Percentiles rank a stretch among this genome's conserved stretches.
These are phyloP conservation scores for Phytophthora quininea DNA, from an alignment of 352 stramenopile genomes.

Conservation along the genomic window DNA sequence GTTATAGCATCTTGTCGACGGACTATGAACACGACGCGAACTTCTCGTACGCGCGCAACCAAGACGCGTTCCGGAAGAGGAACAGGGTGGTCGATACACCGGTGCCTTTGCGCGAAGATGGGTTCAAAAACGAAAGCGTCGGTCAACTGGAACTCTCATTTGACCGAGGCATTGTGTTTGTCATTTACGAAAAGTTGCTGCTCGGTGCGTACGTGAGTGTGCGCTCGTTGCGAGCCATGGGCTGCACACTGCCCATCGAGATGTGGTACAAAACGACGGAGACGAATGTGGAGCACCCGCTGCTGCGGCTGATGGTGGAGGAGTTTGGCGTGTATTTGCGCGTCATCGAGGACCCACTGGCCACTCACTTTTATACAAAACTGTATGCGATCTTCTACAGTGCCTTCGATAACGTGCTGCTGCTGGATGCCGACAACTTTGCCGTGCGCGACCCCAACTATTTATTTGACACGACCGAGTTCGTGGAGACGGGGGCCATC, in stretches of 20 bases:
- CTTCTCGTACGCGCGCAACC: constrained; percentile 38
- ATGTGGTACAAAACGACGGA: constrained; percentile 57
- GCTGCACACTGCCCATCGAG: constrained; percentile 61
- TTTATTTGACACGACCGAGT: constrained; percentile 73
- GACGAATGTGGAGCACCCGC: constrained; percentile 40
- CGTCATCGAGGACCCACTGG: constrained; percentile 47
- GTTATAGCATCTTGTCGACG: constrained; percentile 55
- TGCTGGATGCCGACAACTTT: constrained; percentile 71
- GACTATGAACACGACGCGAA: constrained; percentile 61
- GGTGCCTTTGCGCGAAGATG: constrained; percentile 31
- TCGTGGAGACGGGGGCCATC: constrained; percentile 56
- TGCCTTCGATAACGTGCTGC: constrained; percentile 58
- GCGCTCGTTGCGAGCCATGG: constrained; percentile 48
- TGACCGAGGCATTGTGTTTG: constrained; percentile 59
- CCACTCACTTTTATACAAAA: constrained; percentile 63
- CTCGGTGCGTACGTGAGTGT: constrained; percentile 65
- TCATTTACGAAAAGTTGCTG: constrained; percentile 67
- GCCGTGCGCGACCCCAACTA: constrained; percentile 59
- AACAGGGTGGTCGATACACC: constrained; percentile 39
- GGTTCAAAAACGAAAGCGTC: constrained; percentile 32
- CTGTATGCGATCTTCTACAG: constrained; percentile 59
- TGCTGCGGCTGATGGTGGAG: constrained; percentile 44
- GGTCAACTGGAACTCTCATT: constrained; percentile 39
- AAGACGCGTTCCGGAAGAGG: constrained; percentile 26
- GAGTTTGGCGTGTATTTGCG: constrained; percentile 51